Percentiles rank a stretch among this genome's conserved stretches.
Evolutionary conservation across 164 flowering plant species (phyloP).

Genomic region (Chimonanthus praecox): DNA sequence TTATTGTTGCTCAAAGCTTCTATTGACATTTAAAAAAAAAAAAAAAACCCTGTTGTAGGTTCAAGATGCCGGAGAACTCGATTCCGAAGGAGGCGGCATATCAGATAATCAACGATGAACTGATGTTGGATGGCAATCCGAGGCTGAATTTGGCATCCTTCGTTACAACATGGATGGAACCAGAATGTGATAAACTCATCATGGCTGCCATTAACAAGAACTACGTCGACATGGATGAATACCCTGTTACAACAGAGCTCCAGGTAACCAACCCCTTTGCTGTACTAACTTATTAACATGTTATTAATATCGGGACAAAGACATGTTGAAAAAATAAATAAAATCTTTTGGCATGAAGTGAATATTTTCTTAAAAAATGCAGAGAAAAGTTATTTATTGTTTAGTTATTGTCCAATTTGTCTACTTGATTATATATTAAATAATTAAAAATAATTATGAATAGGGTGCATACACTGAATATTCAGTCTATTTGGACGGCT

Average conservation of each 20-base stretch:
- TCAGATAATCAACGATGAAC: constrained; percentile 57
- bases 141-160: constrained; percentile 56
- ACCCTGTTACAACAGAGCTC: constrained; percentile 42
- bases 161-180: constrained; percentile 43
- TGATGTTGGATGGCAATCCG: constrained; percentile 57
- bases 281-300: neutral
- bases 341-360: neutral
- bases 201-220: constrained; percentile 33
- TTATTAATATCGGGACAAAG: neutral
- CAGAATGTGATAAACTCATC: constrained; percentile 36
- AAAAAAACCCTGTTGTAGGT: constrained; percentile 21
- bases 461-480: too few relatives aligned
- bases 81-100: constrained; percentile 66
- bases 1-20: neutral
- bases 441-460: too few relatives aligned
- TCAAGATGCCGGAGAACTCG: constrained; percentile 52
- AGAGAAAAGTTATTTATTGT: too few relatives aligned
- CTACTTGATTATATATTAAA: neutral
- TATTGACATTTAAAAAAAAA: neutral
- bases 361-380: neutral
- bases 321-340: too few relatives aligned
- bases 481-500: too few relatives aligned
- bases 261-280: constrained; percentile 21
- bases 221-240: constrained; percentile 40
- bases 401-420: neutral